These are phyloP conservation scores for Globisporangium polare DNA, from an alignment of 352 stramenopile species.

Conservation along the genomic window DNA sequence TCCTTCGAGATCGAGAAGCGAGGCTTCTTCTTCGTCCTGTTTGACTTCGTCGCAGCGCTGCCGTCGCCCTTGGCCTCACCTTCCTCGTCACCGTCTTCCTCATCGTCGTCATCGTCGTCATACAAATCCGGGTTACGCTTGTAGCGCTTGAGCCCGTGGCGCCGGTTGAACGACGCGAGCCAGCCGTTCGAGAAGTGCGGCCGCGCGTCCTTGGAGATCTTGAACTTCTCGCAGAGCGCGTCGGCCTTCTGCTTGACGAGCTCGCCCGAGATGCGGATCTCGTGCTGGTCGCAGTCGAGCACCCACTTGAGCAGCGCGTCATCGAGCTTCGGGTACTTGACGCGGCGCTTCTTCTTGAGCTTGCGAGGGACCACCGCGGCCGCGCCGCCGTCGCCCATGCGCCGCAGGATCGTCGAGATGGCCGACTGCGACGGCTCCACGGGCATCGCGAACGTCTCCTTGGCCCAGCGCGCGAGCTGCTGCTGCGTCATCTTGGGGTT, in stretches of 20 bases:
- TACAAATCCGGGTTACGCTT: conserved; percentile 6
- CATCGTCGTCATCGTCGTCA: not conserved
- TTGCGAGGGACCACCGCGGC: not conserved
- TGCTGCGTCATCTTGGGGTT: conserved; percentile 18
- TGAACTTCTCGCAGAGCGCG: conserved; percentile 32
- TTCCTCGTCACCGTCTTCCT: not conserved
- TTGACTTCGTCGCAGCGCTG: not conserved
- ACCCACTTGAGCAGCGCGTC: conserved; percentile 45
- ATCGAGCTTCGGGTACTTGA: conserved; percentile 57
- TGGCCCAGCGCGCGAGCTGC: conserved; percentile 11
- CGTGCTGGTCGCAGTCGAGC: conserved; percentile 26
- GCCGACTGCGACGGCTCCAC: conserved; percentile 14
- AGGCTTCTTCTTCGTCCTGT: conserved; percentile 6
- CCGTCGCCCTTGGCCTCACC: not conserved
- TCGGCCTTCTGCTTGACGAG: conserved; percentile 36
- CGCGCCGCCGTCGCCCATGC: not conserved
- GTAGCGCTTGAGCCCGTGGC: conserved; percentile 26
- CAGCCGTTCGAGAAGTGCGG: conserved; percentile 62
- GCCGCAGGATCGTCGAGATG: conserved; percentile 13
- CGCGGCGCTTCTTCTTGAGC: conserved; percentile 21
- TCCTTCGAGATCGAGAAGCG: conserved; percentile 11
- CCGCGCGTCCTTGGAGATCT: conserved; percentile 16
- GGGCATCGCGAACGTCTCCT: conserved; percentile 10
- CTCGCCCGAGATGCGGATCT: conserved; percentile 22
- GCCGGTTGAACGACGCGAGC: conserved; percentile 51